Percentiles rank a stretch among this genome's conserved stretches.
Conservation (phyloP, 805 yeast genomes). For the Ogataea methanolica region DNA sequence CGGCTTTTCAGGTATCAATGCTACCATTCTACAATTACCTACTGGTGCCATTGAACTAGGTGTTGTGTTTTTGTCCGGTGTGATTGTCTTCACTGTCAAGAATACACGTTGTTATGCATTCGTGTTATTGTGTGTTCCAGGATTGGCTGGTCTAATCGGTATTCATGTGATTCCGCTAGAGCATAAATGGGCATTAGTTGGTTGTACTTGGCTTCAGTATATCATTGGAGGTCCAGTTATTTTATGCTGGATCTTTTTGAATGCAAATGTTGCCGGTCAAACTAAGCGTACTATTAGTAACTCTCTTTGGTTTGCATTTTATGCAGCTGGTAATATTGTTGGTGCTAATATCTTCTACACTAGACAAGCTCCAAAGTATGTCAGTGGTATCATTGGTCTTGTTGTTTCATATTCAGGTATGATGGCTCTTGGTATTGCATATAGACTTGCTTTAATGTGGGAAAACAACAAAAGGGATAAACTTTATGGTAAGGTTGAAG, state of each 20-base stretch:
- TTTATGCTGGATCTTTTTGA: constrained; percentile 11
- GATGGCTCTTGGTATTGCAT: constrained; percentile 9
- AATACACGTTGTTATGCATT: constrained; percentile 13
- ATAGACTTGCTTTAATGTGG: constrained; percentile 7
- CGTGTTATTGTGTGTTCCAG: constrained; percentile 15
- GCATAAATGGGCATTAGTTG: constrained; percentile 15
- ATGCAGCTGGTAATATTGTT: constrained; percentile 50
- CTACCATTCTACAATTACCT: constrained; percentile 25
- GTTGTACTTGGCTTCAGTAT: constrained; percentile 10
- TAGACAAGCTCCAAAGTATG: constrained; percentile 45
- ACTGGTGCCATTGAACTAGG: constrained; percentile 26
- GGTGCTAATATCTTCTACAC: constrained; percentile 60
- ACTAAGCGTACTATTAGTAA: constrained; percentile 50
- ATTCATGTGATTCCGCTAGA: constrained; percentile 12
- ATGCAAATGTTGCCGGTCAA: constrained; percentile 56
- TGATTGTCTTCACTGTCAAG: constrained; percentile 11
- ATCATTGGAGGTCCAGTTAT: constrained; percentile 10
- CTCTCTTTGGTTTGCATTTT: constrained; percentile 50
- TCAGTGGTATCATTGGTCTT: constrained; percentile 50
- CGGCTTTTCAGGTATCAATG: constrained; percentile 19
- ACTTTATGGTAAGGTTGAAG: constrained; percentile 27
- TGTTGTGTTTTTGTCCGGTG: constrained; percentile 17
- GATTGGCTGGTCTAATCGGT: constrained; percentile 19
- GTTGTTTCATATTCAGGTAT: constrained; percentile 9
- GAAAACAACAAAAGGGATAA: constrained; percentile 48